Base-by-base conservation (phyloP, 345 rosid genomes). In the Jatropha curcas region DNA sequence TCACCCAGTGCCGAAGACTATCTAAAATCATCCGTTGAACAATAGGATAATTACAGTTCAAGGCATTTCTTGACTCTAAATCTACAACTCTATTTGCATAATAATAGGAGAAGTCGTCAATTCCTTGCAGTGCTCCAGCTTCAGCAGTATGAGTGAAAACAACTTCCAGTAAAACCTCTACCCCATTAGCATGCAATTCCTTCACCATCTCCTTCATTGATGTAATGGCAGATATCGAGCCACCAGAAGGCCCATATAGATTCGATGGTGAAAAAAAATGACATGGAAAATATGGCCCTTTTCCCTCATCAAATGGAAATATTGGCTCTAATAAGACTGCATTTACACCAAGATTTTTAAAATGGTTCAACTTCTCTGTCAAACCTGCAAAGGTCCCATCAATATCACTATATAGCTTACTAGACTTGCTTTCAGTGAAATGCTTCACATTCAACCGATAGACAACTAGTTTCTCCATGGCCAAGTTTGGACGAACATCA, bases 191-290 rank as follows among this genome's bases (percentile, higher is more conserved):
- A 74, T 95, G 99, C 74, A 95, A 60, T 58, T 79, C 84, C 89
- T 86, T 92, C 76, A 92, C 99, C 92, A 92, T 92, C 79, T 88
- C 93, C 82, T 89, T 95, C 89, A 88, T 82, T 5, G 97, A 86
- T 55, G 79, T 84, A 76, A 85, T 82, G n/a, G 89, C 82, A 52
- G 88, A 84, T 37, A 82, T 75, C 27, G 85, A 77, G 64, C 73
- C 70, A 67, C 75, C 79, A 66, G 89, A 85, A 80, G 89, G 90
- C 53, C 89, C 95, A 56, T 80, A 83, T 5, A 82, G 50, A 71
- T 61, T 87, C 68, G 72, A 76, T 2, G 90, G 97, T 2, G 98
- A 88, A 79, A 92, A 92, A 75, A 92, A 95, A 81, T 95, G 92
- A 71, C 75, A 24, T 2, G 99, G 98, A 41, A 82, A 88, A 79